Conservation (phyloP, 495 filamentous ascomycete species). For the Pyronema domesticum region DNA sequence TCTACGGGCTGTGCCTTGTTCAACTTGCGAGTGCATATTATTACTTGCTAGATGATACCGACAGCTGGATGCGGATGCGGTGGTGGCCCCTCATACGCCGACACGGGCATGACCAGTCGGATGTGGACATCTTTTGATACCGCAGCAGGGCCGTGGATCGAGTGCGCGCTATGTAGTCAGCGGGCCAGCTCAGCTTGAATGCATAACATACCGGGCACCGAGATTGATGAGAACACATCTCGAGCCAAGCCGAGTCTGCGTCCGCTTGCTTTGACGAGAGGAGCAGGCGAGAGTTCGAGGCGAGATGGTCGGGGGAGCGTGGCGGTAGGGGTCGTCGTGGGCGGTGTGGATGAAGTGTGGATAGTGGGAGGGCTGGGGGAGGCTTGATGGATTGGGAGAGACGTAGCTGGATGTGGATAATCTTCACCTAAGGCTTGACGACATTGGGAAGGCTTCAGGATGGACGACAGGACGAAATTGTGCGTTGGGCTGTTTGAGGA, state of each 20-base stretch:
- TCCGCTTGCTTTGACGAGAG: constrained; percentile 1
- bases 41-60: background rate
- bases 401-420: too few species aligned
- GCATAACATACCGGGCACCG: background rate
- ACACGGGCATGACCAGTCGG: background rate
- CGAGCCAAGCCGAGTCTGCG: background rate
- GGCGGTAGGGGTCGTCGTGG: background rate
- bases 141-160: too few species aligned
- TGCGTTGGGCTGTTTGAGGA: too few species aligned
- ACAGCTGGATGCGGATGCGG: too few species aligned
- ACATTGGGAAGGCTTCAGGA: too few species aligned
- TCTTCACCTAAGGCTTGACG: too few species aligned
- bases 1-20: background rate
- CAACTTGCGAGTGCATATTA: background rate
- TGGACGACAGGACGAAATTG: too few species aligned
- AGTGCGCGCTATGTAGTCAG: too few species aligned
- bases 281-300: constrained; percentile 1
- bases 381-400: too few species aligned
- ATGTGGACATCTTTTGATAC: background rate
- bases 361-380: too few species aligned
- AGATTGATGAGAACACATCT: constrained; percentile 1
- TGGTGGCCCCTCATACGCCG: background rate
- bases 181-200: background rate
- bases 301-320: background rate
- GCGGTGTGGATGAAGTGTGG: background rate